Base-by-base conservation (phyloP, 1,139 yeast species). In the Yamadazyma friedrichii region DNA sequence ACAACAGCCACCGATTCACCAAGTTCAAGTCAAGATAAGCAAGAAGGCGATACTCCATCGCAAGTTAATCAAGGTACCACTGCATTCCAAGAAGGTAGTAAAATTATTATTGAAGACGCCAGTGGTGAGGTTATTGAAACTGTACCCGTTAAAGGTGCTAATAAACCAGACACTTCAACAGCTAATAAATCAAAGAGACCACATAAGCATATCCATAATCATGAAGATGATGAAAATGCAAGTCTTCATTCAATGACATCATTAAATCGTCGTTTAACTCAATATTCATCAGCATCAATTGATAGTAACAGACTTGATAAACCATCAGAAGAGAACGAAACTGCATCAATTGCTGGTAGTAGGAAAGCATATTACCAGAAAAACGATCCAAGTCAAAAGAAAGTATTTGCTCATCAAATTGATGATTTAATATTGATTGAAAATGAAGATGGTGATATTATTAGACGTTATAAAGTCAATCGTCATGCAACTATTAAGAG, bases 401-500 rank as follows among this genome's bases (percentile, higher is more conserved):
- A 65, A 48, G 70, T 68, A 9, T 71, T 48, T 55, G 77, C 76
- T 6, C 74, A 71, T 54, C 75, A 70, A 56, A 58, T 71, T 38
- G 95, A 84, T 55, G 80, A 88, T 55, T 72, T 82, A 47, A 78
- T 93, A 43, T 74, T 89, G 45, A 84, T 93, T 48, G 98, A 93
- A 61, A 87, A 89, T 56, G 88, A 79, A 36, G 96, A 89, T 29
- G 98, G 98, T 50, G 98, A 93, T 52, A 80, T 93, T 43, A 70
- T 93, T 35, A 79, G 96, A 55, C 74, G 96, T 43, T 93, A 89
- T 63, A 78, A 70, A 52, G 82, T 88, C 41, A 85, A 83, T 51
- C 74, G 77, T 13, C 87, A 80, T 47, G 41, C 49, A 3, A 38
- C 40, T 4, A 40, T 41, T 4, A 40, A 31, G 2, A 44, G 53